These are phyloP conservation scores for Malus hybrid DNA, from an alignment of 331 rosid genomes.

Conservation along the genomic window DNA sequence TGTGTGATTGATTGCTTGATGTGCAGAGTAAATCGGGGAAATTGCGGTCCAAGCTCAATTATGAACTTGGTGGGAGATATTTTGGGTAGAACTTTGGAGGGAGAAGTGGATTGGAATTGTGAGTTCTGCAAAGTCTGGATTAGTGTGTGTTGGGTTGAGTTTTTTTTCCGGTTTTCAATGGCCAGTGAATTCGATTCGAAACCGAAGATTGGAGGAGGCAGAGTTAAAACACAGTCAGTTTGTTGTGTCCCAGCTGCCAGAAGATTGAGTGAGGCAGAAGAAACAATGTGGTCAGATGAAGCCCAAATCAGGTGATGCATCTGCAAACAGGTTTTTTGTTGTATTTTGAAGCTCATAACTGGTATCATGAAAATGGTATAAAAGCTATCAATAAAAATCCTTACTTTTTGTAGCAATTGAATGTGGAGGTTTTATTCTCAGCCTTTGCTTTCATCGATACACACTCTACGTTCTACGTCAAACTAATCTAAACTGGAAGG, in stretches of 20 bases:
- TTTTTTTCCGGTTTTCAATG: not conserved
- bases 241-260: not conserved
- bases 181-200: conserved; percentile 17
- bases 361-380: not conserved
- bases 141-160: not conserved
- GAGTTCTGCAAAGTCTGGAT: not conserved
- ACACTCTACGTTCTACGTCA: too few relatives aligned
- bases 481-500: not conserved
- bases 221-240: not conserved
- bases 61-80: conserved; percentile 30
- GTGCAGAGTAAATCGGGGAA: conserved; percentile 31
- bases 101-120: conserved; percentile 10
- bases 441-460: not conserved
- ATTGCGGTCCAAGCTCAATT: conserved; percentile 20
- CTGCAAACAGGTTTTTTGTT: not conserved
- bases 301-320: conserved; percentile 15
- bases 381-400: not conserved
- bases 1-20: not conserved
- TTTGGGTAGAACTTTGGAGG: conserved; percentile 26
- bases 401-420: not conserved
- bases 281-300: not conserved
- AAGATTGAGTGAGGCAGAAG: not conserved
- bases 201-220: conserved; percentile 18
- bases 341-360: not conserved
- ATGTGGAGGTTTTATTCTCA: not conserved